Conservation (phyloP, 192 early-diverging fungal genomes). For the Gamsiella multidivaricata region DNA sequence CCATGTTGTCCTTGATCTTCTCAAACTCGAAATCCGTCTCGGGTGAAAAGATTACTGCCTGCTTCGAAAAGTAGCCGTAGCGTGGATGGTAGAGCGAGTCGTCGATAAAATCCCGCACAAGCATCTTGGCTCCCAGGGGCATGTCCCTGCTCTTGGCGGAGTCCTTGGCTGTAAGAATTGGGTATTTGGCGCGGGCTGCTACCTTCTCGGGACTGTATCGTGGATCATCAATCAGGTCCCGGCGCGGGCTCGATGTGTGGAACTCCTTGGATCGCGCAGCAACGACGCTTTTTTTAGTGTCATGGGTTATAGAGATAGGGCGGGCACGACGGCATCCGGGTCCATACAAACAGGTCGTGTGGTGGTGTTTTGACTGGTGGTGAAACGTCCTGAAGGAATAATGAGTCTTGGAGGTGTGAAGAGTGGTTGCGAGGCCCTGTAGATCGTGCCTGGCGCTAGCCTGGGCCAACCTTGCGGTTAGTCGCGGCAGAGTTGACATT, state of each 20-base stretch:
- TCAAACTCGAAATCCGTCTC: slow-evolving; percentile 71
- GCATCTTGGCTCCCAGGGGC: slow-evolving; percentile 73
- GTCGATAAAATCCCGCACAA: slow-evolving; percentile 92
- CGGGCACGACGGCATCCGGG: too few species aligned
- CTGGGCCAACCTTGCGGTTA: slow-evolving; percentile 18
- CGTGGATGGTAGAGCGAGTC: slow-evolving; percentile 94
- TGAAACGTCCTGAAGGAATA: slow-evolving; percentile 19
- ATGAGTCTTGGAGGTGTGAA: neutral
- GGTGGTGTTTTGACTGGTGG: too few species aligned
- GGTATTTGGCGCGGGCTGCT: slow-evolving; percentile 57
- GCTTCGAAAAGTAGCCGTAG: slow-evolving; percentile 98
- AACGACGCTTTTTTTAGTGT: neutral
- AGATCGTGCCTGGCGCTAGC: neutral
- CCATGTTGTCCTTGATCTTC: slow-evolving; percentile 72
- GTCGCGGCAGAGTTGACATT: slow-evolving; percentile 34
- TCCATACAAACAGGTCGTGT: too few species aligned
- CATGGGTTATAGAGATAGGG: too few species aligned
- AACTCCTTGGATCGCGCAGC: too few species aligned
- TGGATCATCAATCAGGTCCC: slow-evolving; percentile 36
- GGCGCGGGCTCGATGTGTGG: slow-evolving; percentile 31
- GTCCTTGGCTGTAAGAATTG: slow-evolving; percentile 62
- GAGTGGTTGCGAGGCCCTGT: neutral
- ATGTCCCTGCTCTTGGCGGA: slow-evolving; percentile 45
- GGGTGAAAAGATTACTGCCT: slow-evolving; percentile 85
- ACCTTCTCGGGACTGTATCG: slow-evolving; percentile 48